Conservation (phyloP, 768 basidiomycete genomes). For the Suillus paluster region DNA sequence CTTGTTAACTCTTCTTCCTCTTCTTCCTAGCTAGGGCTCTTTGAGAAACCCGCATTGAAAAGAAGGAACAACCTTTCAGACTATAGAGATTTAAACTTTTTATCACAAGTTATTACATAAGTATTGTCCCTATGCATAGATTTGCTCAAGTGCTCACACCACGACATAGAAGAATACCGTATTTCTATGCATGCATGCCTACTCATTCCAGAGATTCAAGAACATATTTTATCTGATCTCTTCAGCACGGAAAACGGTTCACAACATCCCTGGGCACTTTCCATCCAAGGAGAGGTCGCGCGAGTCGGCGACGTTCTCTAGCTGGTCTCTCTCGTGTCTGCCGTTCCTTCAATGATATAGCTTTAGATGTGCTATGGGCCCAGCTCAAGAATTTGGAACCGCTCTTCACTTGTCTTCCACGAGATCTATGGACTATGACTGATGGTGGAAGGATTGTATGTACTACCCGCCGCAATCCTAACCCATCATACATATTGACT, state of each 20-base stretch:
- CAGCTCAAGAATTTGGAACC: conserved; percentile 10
- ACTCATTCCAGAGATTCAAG: not conserved
- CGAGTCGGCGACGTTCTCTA: not conserved
- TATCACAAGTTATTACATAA: too few species aligned
- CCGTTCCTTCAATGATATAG: conserved; percentile 19
- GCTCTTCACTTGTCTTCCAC: not conserved
- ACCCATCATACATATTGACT: not conserved
- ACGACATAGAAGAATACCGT: too few species aligned
- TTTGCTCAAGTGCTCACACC: too few species aligned
- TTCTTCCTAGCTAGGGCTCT: too few species aligned
- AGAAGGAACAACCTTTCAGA: too few species aligned
- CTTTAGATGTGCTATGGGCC: conserved; percentile 18
- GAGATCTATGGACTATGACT: not conserved
- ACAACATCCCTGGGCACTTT: not conserved
- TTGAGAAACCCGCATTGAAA: too few species aligned
- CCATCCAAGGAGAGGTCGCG: not conserved
- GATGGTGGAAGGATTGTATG: not conserved
- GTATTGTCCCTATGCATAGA: too few species aligned
- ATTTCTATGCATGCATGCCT: not conserved
- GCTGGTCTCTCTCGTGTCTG: conserved; percentile 6
- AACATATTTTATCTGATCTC: not conserved
- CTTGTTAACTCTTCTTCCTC: too few species aligned
- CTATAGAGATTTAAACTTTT: too few species aligned
- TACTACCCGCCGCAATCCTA: not conserved
- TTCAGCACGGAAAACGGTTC: too few species aligned